Evolutionary conservation across 805 yeast species (phyloP).

Genomic region (Zygosaccharomyces bisporus): DNA sequence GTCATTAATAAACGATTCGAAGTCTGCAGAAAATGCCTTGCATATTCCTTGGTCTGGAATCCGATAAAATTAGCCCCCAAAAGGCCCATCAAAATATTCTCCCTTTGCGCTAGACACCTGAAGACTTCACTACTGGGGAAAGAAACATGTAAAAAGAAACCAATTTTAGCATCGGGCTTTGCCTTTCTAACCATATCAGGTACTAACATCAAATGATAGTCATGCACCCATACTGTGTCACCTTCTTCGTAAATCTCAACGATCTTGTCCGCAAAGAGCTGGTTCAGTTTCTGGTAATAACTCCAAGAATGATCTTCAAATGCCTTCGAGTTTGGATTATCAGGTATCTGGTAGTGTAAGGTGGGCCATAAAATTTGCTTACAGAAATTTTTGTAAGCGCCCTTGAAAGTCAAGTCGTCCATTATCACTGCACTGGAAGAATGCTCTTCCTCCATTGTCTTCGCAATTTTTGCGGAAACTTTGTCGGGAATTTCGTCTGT

Average conservation of each 20-base stretch:
- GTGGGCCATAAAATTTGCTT: constrained; percentile 97
- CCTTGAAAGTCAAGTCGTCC: constrained; percentile 76
- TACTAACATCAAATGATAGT: constrained; percentile 82
- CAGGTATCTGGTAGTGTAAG: constrained; percentile 89
- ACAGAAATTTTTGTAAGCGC: constrained; percentile 88
- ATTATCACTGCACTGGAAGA: constrained; percentile 65
- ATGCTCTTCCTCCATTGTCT: constrained; percentile 45
- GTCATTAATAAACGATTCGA: constrained; percentile 79
- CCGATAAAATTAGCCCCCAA: constrained; percentile 84
- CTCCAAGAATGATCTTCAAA: constrained; percentile 96
- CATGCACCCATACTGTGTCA: constrained; percentile 89
- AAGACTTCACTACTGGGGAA: constrained; percentile 96
- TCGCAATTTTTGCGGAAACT: constrained; percentile 52
- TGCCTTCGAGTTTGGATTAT: constrained; percentile 87
- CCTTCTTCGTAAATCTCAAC: constrained; percentile 63
- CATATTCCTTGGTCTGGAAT: constrained; percentile 90
- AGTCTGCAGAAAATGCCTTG: constrained; percentile 89
- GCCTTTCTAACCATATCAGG: constrained; percentile 76
- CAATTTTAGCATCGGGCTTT: constrained; percentile 81
- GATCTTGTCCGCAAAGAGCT: constrained; percentile 71
- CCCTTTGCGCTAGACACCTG: constrained; percentile 87
- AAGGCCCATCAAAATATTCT: constrained; percentile 70
- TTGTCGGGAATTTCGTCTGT: constrained; percentile 69
- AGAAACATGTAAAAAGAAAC: constrained; percentile 87
- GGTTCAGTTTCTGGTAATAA: constrained; percentile 71